Percentiles rank a stretch among this genome's conserved stretches.
phyloP scores from a whole-genome alignment of 2,329 filamentous ascomycete genomes.

The Fonsecaea erecta region DNA sequence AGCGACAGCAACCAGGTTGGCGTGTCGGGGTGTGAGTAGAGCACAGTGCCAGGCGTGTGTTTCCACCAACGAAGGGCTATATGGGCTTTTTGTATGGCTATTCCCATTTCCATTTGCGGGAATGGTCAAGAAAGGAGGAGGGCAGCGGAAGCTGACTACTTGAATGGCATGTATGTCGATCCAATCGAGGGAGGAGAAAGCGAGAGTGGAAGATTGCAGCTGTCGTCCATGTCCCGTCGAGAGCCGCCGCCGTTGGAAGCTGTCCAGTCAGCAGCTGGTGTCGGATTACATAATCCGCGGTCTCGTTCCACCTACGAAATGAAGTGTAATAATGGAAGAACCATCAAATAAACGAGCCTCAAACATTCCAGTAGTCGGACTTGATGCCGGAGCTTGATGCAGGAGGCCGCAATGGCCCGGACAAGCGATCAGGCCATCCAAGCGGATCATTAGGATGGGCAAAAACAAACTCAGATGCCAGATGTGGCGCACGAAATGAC shows the following conservation, averaged over 20 bases:
- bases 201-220: not conserved
- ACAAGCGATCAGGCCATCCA: not conserved
- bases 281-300: constrained; percentile 8
- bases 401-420: not conserved
- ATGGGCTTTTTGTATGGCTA: not conserved
- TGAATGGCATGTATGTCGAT: not conserved
- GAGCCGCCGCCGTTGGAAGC: constrained; percentile 1
- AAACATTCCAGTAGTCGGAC: not conserved
- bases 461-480: not conserved
- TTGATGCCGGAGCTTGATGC: not conserved
- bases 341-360: not conserved
- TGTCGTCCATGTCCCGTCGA: constrained; percentile 7
- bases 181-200: constrained; percentile 10
- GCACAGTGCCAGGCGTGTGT: not conserved
- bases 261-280: not conserved
- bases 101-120: not conserved
- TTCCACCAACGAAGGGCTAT: not conserved
- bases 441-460: not conserved
- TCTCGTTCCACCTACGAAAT: not conserved
- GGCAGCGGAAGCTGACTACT: constrained; percentile 21
- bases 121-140: not conserved
- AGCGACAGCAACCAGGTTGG: not conserved
- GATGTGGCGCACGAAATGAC: not conserved
- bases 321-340: no score
- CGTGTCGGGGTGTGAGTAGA: not conserved